Evolutionary conservation across 176 grass and related monocot genomes (phyloP).

Genomic region (Bonia amplexicaulis): DNA sequence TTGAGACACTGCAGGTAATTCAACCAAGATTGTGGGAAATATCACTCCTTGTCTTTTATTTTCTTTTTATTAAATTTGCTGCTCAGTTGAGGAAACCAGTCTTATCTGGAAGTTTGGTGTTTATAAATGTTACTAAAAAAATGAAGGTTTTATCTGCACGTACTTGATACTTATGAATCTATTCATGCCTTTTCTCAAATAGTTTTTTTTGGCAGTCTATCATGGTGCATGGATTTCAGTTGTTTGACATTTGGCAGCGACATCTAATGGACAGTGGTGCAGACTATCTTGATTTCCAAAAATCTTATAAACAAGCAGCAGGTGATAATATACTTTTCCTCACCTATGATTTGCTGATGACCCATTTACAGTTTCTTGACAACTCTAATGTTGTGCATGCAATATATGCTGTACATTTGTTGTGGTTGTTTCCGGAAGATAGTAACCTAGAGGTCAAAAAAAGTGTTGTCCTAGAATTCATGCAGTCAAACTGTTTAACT

Average conservation of each 20-base stretch:
- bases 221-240: conserved; percentile 98
- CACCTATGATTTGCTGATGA: neutral
- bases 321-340: conserved; percentile 43
- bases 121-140: conserved; percentile 3
- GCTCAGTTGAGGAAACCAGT: neutral
- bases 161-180: conserved; percentile 14
- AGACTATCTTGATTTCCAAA: conserved; percentile 69
- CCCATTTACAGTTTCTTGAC: conserved; percentile 6
- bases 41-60: neutral
- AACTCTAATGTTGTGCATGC: conserved; percentile 9
- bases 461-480: conserved; percentile 5
- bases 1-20: conserved; percentile 96
- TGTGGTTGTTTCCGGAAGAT: conserved; percentile 21
- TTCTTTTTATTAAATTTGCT: neutral
- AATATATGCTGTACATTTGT: conserved; percentile 26
- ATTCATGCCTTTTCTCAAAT: conserved; percentile 30
- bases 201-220: conserved; percentile 63
- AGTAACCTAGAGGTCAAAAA: conserved; percentile 10
- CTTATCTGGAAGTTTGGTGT: conserved; percentile 6
- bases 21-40: conserved; percentile 15
- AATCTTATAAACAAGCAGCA: conserved; percentile 72
- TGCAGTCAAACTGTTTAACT: conserved; percentile 10
- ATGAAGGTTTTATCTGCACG: neutral
- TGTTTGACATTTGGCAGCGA: conserved; percentile 86
- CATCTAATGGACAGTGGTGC: conserved; percentile 57